These are phyloP conservation scores for Moniliophthora roreri DNA, from an alignment of 1,284 basidiomycete genomes.

Conservation along the genomic window DNA sequence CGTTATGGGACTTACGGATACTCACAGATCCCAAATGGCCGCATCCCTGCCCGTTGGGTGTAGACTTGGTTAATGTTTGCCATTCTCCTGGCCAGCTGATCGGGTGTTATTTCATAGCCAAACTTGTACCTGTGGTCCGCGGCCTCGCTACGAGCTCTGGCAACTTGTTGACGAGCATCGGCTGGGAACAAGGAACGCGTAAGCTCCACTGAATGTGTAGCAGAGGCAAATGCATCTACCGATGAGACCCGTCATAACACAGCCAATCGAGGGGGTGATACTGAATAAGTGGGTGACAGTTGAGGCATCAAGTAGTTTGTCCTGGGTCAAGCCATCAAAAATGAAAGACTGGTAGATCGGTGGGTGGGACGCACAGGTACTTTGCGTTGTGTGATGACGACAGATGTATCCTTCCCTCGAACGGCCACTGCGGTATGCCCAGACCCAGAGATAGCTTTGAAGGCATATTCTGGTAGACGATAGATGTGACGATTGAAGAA, in stretches of 20 bases:
- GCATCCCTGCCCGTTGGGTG: constrained; percentile 96
- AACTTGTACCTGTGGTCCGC: constrained; percentile 96
- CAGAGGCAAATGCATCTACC: constrained; percentile 49
- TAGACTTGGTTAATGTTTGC: constrained; percentile 99
- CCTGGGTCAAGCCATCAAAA: constrained; percentile 46
- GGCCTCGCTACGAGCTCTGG: constrained; percentile 88
- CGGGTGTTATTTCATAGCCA: constrained; percentile 97
- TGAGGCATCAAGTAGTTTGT: constrained; percentile 95
- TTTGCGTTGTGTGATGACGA: constrained; percentile 98
- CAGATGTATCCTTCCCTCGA: constrained; percentile 91
- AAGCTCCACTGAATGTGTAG: constrained; percentile 12
- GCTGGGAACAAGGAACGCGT: constrained; percentile 46
- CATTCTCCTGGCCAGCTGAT: constrained; percentile 89
- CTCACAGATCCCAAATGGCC: constrained; percentile 93
- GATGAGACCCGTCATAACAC: constrained; percentile 95
- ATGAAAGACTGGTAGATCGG: not conserved
- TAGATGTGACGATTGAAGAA: constrained; percentile 6
- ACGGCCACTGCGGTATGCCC: constrained; percentile 94
- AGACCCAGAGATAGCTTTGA: constrained; percentile 98
- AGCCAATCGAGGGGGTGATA: constrained; percentile 95
- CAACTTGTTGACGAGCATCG: constrained; percentile 91
- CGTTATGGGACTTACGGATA: constrained; percentile 14
- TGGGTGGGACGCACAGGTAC: constrained; percentile 72
- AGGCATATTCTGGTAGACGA: constrained; percentile 84
- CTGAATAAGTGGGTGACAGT: constrained; percentile 97